A percentile compares a stretch with the other conserved stretches of the same genome.
Evolutionary conservation across 208 protist species (phyloP).

Genomic region (Acanthamoeba castellanii): DNA sequence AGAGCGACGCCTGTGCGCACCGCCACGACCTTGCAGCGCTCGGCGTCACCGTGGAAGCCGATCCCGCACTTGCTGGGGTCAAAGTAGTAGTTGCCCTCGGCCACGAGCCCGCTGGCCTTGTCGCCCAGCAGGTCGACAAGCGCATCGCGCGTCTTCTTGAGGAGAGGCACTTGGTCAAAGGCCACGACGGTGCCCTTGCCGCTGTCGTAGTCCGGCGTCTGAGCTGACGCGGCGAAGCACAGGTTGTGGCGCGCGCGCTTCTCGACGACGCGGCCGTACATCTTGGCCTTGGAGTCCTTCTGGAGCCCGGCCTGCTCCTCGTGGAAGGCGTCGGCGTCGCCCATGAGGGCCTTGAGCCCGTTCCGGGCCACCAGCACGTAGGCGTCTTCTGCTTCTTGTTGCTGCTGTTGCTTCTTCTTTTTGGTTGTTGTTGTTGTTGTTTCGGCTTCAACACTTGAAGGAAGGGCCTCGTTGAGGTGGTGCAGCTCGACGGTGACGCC

Average conservation of each 20-base stretch:
- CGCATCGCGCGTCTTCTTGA: not conserved
- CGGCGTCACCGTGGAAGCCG: slow-evolving; percentile 84
- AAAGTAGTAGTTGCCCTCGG: slow-evolving; percentile 86
- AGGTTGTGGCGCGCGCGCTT: slow-evolving; percentile 80
- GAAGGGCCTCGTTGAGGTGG: slow-evolving; percentile 70
- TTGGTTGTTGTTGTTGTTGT: not conserved
- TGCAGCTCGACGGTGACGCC: slow-evolving; percentile 71
- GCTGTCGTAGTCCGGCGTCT: slow-evolving; percentile 77
- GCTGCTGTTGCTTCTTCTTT: not conserved
- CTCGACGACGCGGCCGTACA: slow-evolving; percentile 82
- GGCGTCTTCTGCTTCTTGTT: slow-evolving; percentile 1
- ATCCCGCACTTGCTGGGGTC: slow-evolving; percentile 81
- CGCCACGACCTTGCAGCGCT: slow-evolving; percentile 80
- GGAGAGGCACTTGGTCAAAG: slow-evolving; percentile 70
- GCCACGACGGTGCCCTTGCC: slow-evolving; percentile 79
- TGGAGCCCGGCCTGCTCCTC: slow-evolving; percentile 57
- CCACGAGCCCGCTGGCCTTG: slow-evolving; percentile 72
- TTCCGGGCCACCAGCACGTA: slow-evolving; percentile 80
- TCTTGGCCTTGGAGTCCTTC: slow-evolving; percentile 77
- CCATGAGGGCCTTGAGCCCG: slow-evolving; percentile 74
- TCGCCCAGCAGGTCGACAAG: slow-evolving; percentile 65
- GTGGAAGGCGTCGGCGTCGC: slow-evolving; percentile 59
- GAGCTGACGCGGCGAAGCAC: slow-evolving; percentile 74
- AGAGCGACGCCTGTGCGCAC: slow-evolving; percentile 71
- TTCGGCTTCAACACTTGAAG: not conserved